Base-by-base conservation (phyloP, 331 rosid genomes). In the Acacia concinna region DNA sequence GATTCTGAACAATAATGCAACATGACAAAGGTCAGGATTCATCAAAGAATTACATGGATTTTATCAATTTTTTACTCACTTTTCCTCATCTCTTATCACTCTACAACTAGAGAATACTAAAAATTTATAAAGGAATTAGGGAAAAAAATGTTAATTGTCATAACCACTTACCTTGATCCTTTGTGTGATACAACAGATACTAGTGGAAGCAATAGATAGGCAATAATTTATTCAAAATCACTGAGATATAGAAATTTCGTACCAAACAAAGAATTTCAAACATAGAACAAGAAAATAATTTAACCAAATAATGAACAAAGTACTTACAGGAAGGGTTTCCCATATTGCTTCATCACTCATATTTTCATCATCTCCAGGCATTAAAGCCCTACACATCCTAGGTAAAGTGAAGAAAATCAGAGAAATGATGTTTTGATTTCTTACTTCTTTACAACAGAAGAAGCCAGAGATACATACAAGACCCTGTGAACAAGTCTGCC, bases 261-360 rank as follows among this genome's bases (percentile, higher is more conserved):
- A 44, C 57, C 18, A 13, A 69, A 43, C 52, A 21, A 10, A 69
- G 56, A 25, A 41, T 41, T 27, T 15, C 44, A 11, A 74, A 72
- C 71, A 81, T 41, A 69, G 31, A 63, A 28, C 74, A 40, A 59
- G 76, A 73, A 28, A 73, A 63, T 37, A 27, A 77, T 73, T 76
- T 37, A 83, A 82, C 77, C 46, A 71, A 75, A 5, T 60, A 75
- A 79, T 20, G 85, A 78, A 75, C 68, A 81, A 30, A 31, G 80
- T 83, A 79, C 98, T 86, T 91, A 94, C 98, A 78, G 98, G 98
- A 85, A 94, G 97, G 28, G 97, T 94, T 85, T 92, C 92, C 98
- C 98, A 92, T 82, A 94, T 94, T 46, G 96, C 97, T 81, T 94
- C 98, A 28, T 92, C 97, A 0, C 84, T 92, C 87, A 88, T 83